Evolutionary conservation across 2,329 filamentous ascomycete species (phyloP), one percentile per base, ranked within the genome.

Genomic region (Xylariaceae sp.): DNA sequence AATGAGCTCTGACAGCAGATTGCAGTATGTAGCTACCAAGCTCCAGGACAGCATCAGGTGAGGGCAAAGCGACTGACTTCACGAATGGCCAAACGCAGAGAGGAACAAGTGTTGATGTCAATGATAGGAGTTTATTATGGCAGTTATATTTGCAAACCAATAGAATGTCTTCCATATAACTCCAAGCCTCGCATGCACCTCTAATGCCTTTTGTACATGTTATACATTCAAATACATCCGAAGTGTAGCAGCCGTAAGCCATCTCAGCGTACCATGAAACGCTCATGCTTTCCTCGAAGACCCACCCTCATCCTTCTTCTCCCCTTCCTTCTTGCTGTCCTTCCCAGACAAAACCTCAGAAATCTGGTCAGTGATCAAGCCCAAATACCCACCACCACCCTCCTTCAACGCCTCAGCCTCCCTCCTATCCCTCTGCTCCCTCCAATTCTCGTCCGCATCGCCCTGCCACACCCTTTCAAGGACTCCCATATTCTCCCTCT

Each of bases 381-480:
- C 79, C 55, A 75, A 76, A 62, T 81, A 75, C 3, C 80, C 80
- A 60, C 77, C 79, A 5, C 81, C 81, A 11, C 67, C 66, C 55
- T 81, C 76, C 47, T 78, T 73, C 38, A 84, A 65, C 51, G 77
- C 79, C 66, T 75, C 76, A 54, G 71, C 71, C 61, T 83, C 79
- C 64, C 76, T 73, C 62, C 73, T 72, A 3, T 74, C 70, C 55
- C 80, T 71, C 72, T 77, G 76, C 68, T 75, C 67, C 63, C 74
- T 72, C 81, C 81, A 83, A 57, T 78, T 73, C 42, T 75, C 73
- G n/a, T 67, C 67, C 64, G 83, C 80, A 36, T 73, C 74, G 33
- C 82, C 82, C 75, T 82, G 79, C 82, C 82, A 85, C 14, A 84
- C 65, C 57, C 73, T 73, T 56, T 76, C 70, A 49, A 81, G 38